Evolutionary conservation across 306 rosid genomes (phyloP).

Genomic region (Aeschynomene evenia): DNA sequence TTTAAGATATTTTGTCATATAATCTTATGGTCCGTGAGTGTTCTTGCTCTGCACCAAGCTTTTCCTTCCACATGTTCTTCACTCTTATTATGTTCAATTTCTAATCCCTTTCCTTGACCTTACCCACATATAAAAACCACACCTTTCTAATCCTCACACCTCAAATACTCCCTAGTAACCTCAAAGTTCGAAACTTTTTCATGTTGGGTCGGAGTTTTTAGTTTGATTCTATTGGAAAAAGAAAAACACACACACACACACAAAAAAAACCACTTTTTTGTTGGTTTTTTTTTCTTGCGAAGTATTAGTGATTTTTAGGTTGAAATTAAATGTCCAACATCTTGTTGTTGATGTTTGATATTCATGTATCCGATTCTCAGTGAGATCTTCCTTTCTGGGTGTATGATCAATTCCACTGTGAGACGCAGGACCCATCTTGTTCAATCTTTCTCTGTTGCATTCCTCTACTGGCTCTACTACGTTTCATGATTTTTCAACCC

Average conservation of each 20-base stretch:
- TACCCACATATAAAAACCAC: background rate
- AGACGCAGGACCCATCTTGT: slow-evolving; percentile 94
- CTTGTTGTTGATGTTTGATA: slow-evolving; percentile 75
- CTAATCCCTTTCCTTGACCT: background rate
- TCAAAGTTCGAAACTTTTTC: background rate
- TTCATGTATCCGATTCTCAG: slow-evolving; percentile 92
- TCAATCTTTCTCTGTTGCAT: slow-evolving; percentile 98
- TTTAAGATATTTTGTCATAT: slow-evolving; percentile 19
- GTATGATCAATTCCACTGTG: slow-evolving; percentile 85
- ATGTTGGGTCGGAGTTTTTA: slow-evolving; percentile 1
- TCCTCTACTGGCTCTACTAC: slow-evolving; percentile 90
- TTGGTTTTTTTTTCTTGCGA: background rate
- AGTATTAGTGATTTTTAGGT: background rate
- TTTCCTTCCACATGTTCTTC: slow-evolving; percentile 25
- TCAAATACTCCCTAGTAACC: background rate
- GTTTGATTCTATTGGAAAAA: background rate
- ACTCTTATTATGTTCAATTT: background rate
- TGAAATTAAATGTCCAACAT: slow-evolving; percentile 57
- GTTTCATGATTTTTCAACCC: slow-evolving; percentile 66
- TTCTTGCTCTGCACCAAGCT: slow-evolving; percentile 17
- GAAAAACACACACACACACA: no score
- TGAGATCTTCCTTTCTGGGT: slow-evolving; percentile 73
- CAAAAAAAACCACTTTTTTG: background rate
- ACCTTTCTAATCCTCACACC: background rate
- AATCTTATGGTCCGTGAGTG: slow-evolving; percentile 22